Conservation (phyloP, 2,329 filamentous ascomycete genomes). For the Cytospora mali region DNA sequence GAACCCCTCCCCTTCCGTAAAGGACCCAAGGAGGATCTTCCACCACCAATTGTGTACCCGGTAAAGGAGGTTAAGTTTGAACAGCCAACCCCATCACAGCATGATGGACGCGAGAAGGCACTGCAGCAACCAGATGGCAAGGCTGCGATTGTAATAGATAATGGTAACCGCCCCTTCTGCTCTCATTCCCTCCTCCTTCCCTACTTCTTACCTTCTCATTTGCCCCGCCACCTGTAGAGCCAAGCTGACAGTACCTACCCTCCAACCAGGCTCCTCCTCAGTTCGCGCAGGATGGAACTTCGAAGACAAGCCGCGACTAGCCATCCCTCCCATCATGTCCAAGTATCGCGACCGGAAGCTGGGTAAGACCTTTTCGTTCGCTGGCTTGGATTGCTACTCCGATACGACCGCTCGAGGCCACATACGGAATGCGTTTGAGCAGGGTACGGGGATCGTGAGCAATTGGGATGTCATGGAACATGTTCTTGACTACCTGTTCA, state of each 20-base stretch:
- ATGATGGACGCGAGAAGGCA: slow-evolving; percentile 73
- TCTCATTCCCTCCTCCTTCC: too few species aligned
- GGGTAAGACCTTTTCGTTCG: slow-evolving; percentile 87
- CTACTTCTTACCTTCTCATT: too few species aligned
- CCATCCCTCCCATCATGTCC: slow-evolving; percentile 86
- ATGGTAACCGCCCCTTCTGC: slow-evolving; percentile 63
- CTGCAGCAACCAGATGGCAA: slow-evolving; percentile 54
- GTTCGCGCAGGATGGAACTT: slow-evolving; percentile 97
- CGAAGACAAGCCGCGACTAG: slow-evolving; percentile 77
- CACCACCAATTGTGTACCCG: slow-evolving; percentile 60
- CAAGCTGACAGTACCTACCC: slow-evolving; percentile 30
- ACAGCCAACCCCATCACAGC: slow-evolving; percentile 53
- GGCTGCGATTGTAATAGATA: slow-evolving; percentile 94
- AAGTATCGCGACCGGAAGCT: slow-evolving; percentile 95
- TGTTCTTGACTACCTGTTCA: slow-evolving; percentile 88
- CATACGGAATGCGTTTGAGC: slow-evolving; percentile 87
- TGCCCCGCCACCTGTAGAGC: neutral
- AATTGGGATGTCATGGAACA: slow-evolving; percentile 99
- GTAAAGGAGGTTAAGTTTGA: slow-evolving; percentile 66
- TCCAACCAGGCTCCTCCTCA: slow-evolving; percentile 72
- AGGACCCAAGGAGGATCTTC: slow-evolving; percentile 49
- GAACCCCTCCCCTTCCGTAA: slow-evolving; percentile 41
- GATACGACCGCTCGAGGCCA: slow-evolving; percentile 92
- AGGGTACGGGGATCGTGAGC: slow-evolving; percentile 85
- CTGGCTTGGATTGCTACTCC: slow-evolving; percentile 89